Evolutionary conservation across 805 yeast species (phyloP), one percentile per base, ranked within the genome.

Genomic region (Kluyveromyces starmeri): DNA sequence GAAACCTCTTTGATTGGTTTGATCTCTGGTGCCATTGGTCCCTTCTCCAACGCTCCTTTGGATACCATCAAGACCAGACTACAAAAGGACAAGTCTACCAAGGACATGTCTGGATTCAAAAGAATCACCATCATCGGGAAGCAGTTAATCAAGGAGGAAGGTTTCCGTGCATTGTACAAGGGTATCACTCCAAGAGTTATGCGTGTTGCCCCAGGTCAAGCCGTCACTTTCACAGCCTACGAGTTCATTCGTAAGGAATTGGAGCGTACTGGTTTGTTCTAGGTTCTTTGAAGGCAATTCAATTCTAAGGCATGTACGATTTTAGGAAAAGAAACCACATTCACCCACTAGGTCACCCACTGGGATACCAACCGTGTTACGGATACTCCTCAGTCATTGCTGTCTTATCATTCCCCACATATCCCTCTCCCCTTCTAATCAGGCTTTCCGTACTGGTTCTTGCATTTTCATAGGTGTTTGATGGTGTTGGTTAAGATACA

Each of bases 161-260:
- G 98, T 47, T 65, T 77, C 46, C 69, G 72, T 36, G 94, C 95
- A 27, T 72, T 89, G 58, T 89, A 89, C 69, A 84, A 89, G 58
- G 98, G 98, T 65, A 89, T 89, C 56, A 86, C 96, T 16, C 98
- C 98, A 49, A 80, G 98, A 67, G 89, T 89, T 48, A 88, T 89
- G 94, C 81, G 98, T 66, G 98, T 89, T 34, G 98, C 98, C 9
- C 96, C 98, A 16, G 98, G 98, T 42, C 98, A 89, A 65, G 96
- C 97, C 37, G 97, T 89, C 38, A 92, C 96, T 12, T 89, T 89
- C 66, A 92, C 97, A 6, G 95, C 92, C 28, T 89, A 89, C 62
- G 98, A 89, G 65, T 80, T 70, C 55, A 82, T 85, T 57, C 81
- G 86, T 61, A 73, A 69, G 15, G 65, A 68, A 32, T 70, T 88